Evolutionary conservation across 441 rosid genomes (phyloP).

Genomic region (Gossypium lobatum): DNA sequence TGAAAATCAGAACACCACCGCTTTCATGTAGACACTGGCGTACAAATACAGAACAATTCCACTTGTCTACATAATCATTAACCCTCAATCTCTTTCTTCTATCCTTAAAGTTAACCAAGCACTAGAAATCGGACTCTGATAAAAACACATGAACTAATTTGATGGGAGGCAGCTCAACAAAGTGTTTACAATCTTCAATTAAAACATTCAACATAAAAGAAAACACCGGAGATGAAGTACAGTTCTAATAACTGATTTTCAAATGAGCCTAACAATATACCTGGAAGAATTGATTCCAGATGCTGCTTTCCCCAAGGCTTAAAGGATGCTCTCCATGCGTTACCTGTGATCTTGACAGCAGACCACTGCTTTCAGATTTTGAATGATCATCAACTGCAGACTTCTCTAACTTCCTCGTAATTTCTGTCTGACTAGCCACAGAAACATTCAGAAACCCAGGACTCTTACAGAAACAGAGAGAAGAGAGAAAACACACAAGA

Average conservation of each 20-base stretch:
- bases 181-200: background rate
- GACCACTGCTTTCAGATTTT: slow-evolving; percentile 45
- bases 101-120: background rate
- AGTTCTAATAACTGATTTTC: background rate
- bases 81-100: background rate
- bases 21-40: background rate
- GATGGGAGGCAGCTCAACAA: background rate
- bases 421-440: slow-evolving; percentile 96
- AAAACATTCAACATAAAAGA: background rate
- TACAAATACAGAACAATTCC: background rate
- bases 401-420: slow-evolving; percentile 82
- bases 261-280: slow-evolving; percentile 32
- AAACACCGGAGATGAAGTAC: background rate
- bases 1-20: background rate
- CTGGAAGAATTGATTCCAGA: slow-evolving; percentile 96
- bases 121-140: background rate
- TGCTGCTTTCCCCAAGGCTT: slow-evolving; percentile 80
- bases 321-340: slow-evolving; percentile 89
- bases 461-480: slow-evolving; percentile 18
- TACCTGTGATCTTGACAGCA: slow-evolving; percentile 73
- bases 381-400: slow-evolving; percentile 38
- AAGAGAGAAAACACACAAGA: background rate
- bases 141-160: background rate
- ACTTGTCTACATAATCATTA: background rate
- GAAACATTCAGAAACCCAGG: slow-evolving; percentile 50